A percentile compares a stretch with the other conserved stretches of the same genome.
Conservation (phyloP, 2,329 filamentous ascomycete species). For the Sporothrix sp. region DNA sequence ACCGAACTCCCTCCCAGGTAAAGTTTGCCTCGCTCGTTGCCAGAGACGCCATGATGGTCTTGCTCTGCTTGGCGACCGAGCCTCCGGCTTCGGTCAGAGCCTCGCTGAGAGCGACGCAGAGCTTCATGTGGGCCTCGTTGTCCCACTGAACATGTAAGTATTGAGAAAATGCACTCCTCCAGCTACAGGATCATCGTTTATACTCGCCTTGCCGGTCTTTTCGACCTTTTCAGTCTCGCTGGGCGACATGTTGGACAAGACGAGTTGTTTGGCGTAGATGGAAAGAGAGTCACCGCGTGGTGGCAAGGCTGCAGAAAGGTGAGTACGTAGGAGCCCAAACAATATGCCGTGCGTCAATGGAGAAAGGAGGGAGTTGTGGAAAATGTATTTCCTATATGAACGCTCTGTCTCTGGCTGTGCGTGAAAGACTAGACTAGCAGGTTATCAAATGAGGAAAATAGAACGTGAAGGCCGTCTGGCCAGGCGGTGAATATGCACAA, state of each 20-base stretch:
- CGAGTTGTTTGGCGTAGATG: neutral
- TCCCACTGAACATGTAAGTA: conserved; percentile 18
- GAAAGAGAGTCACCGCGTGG: neutral
- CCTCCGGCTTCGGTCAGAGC: conserved; percentile 8
- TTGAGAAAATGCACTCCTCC: too few relatives aligned
- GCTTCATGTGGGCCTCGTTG: conserved; percentile 18
- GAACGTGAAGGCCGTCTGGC: too few relatives aligned
- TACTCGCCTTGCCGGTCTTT: conserved; percentile 10
- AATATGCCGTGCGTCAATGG: too few relatives aligned
- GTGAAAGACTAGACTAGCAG: too few relatives aligned
- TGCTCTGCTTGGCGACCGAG: conserved; percentile 21
- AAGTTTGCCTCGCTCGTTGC: conserved; percentile 21
- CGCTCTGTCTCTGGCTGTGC: too few relatives aligned
- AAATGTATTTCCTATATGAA: too few relatives aligned
- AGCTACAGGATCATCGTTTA: too few relatives aligned
- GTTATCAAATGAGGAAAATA: too few relatives aligned
- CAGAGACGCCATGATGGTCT: conserved; percentile 27
- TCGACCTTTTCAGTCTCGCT: neutral
- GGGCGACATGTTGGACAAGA: neutral
- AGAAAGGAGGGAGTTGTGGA: neutral
- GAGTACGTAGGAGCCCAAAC: too few relatives aligned
- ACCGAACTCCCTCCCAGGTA: conserved; percentile 39
- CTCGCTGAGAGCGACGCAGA: conserved; percentile 18
- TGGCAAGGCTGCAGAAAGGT: too few relatives aligned
- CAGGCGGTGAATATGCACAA: too few relatives aligned